A percentile compares a stretch with the other conserved stretches of the same genome.
Conservation (phyloP, 768 basidiomycete species). For the Mycena haematopus region DNA sequence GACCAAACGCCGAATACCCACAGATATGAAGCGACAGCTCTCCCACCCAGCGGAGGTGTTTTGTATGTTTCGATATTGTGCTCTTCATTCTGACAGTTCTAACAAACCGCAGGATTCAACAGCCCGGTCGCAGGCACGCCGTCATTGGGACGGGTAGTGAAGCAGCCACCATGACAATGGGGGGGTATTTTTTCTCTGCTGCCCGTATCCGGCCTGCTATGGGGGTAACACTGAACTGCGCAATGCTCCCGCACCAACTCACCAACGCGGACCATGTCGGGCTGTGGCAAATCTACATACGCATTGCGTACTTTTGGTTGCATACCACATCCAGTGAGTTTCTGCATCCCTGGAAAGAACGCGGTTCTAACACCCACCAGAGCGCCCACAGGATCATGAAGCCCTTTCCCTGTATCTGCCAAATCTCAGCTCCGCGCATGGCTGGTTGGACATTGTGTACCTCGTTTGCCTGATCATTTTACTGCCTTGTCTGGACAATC, state of each 20-base stretch:
- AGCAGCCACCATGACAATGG: background rate
- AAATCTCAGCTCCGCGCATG: background rate
- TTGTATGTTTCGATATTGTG: background rate
- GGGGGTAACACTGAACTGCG: background rate
- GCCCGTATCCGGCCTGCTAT: background rate
- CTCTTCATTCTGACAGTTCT: background rate
- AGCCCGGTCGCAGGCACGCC: background rate
- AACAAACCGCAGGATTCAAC: background rate
- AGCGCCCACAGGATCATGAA: too few species aligned
- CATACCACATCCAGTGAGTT: background rate
- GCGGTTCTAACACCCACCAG: too few species aligned
- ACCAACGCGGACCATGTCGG: background rate
- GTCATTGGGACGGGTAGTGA: background rate
- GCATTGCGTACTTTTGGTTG: background rate
- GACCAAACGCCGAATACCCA: background rate
- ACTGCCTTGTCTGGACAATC: background rate
- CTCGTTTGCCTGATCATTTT: background rate
- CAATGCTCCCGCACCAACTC: background rate
- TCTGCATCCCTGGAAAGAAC: too few species aligned
- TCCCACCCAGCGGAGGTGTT: background rate
- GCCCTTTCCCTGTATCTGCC: too few species aligned
- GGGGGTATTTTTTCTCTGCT: background rate
- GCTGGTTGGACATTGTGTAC: background rate
- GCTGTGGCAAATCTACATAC: background rate
- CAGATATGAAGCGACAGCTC: background rate